These are phyloP conservation scores for Raffaelea arxii DNA, from an alignment of 2,329 filamentous ascomycete genomes.

Conservation along the genomic window DNA sequence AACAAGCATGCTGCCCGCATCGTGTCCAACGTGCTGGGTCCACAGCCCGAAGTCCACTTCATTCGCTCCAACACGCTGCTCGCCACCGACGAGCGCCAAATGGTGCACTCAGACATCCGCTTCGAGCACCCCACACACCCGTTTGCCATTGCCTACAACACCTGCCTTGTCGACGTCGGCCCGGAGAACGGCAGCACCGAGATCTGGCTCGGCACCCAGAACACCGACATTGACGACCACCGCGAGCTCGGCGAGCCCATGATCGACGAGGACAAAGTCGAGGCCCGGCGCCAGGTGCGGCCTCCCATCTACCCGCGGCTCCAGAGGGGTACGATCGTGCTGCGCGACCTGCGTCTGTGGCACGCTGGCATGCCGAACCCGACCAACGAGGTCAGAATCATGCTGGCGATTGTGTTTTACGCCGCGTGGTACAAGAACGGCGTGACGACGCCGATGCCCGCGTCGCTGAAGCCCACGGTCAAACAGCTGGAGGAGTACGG, in stretches of 20 bases:
- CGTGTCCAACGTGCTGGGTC: slow-evolving; percentile 14
- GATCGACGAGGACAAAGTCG: slow-evolving; percentile 25
- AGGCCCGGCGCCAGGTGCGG: slow-evolving; percentile 35
- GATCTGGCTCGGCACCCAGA: slow-evolving; percentile 49
- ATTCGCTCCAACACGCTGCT: slow-evolving; percentile 19
- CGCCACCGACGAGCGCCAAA: slow-evolving; percentile 36
- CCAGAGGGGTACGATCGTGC: slow-evolving; percentile 39
- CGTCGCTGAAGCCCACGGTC: slow-evolving; percentile 6
- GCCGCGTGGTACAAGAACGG: slow-evolving; percentile 12
- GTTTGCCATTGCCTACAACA: slow-evolving; percentile 45
- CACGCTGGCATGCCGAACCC: slow-evolving; percentile 12
- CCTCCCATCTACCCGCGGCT: slow-evolving; percentile 23
- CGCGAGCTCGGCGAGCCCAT: slow-evolving; percentile 44
- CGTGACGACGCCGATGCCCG: slow-evolving; percentile 4
- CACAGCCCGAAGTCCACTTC: slow-evolving; percentile 15
- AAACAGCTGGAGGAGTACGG: slow-evolving; percentile 5
- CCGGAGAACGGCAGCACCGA: slow-evolving; percentile 46
- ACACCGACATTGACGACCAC: slow-evolving; percentile 34
- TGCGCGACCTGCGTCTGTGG: slow-evolving; percentile 50
- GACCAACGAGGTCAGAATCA: slow-evolving; percentile 5
- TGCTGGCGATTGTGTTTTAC: slow-evolving; percentile 9
- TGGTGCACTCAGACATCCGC: slow-evolving; percentile 50
- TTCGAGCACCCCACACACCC: slow-evolving; percentile 44
- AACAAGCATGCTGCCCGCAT: slow-evolving; percentile 18
- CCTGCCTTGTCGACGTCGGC: slow-evolving; percentile 39